Base-by-base conservation (phyloP, 169 alveolate species). In the Eimeria sp. region DNA sequence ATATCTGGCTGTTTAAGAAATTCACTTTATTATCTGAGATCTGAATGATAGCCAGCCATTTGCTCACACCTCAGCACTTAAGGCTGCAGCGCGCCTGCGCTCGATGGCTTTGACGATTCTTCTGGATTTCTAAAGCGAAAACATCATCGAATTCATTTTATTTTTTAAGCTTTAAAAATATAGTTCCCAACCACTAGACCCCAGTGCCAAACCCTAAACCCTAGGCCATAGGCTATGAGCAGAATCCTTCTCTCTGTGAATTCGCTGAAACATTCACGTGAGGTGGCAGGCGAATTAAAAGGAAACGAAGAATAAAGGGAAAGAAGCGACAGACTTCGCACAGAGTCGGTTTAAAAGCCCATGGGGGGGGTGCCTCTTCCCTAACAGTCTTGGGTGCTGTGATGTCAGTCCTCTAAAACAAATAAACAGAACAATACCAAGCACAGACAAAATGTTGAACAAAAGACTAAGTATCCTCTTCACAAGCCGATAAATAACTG, bases 311-410 rank as follows among this genome's bases (percentile, higher is more conserved):
- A 27, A 10, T 40, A 80, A 3, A 40, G 6, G 25, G 43, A 33
- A 27, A 33, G 43, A 33, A 23, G 56, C 30, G 40, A 87, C 82
- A 37, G 64, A 87, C 93, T 64, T 64, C 82, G 93, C 93, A 87
- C 54, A 87, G 83, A 27, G 93, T 87, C 37, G 93, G 93, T 11
- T n/a, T 87, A 46, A 87, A 87, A 52, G 82, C 56, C 76, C 93
- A 87, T 3, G 27, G 30, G 30, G 33, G 60, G 33, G 66, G 13
- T 11, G 64, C 90, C 76, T 52, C 90, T 13, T 27, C 77, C 49
- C 2, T 10, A 43, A 4, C 25, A 25, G 58, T 4, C 33, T 58
- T 83, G 40, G 58, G 54, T 43, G 40, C 77, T 23, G 90, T 58
- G 25, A 13, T 23, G 3, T 62, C 76, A 52, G 40, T 33, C 18